Evolutionary conservation across 257 asterid species (phyloP).

Genomic region (Solanum pinnatisectum): DNA sequence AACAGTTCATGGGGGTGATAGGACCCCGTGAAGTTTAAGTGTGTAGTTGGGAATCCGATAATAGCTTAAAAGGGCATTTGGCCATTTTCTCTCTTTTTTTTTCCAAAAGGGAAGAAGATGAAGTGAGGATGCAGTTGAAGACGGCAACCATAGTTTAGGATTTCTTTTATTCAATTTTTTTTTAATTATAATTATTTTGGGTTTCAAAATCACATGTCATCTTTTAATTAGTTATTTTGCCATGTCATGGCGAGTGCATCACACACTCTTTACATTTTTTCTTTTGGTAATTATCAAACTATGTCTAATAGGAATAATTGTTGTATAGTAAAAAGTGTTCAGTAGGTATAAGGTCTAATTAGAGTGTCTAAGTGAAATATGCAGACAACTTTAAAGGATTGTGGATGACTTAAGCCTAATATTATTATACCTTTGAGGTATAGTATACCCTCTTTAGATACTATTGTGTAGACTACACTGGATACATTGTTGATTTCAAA

Average conservation of each 20-base stretch:
- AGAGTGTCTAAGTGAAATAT: background rate
- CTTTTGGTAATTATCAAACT: background rate
- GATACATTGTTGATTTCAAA: background rate
- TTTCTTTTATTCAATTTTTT: too few relatives aligned
- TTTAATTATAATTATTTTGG: background rate
- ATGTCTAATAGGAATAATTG: background rate
- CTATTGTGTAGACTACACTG: rapidly evolving
- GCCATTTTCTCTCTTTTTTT: too few relatives aligned
- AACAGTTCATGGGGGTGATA: too few relatives aligned
- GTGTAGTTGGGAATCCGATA: too few relatives aligned
- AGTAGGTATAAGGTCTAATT: background rate
- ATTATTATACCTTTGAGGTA: background rate
- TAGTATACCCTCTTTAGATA: background rate
- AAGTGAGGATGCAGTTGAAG: background rate
- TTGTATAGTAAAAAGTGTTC: background rate
- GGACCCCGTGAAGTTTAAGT: too few relatives aligned
- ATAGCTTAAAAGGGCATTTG: too few relatives aligned
- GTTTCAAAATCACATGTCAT: background rate
- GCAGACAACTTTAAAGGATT: too few relatives aligned
- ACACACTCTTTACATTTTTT: background rate
- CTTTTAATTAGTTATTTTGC: background rate
- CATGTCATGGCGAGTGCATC: background rate
- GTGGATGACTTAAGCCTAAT: background rate
- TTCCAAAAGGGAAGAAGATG: background rate
- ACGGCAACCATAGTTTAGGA: background rate